Percentiles rank a stretch among this genome's conserved stretches.
phyloP scores from a whole-genome alignment of 108 stramenopile genomes.

The Cyclotella sp. region DNA sequence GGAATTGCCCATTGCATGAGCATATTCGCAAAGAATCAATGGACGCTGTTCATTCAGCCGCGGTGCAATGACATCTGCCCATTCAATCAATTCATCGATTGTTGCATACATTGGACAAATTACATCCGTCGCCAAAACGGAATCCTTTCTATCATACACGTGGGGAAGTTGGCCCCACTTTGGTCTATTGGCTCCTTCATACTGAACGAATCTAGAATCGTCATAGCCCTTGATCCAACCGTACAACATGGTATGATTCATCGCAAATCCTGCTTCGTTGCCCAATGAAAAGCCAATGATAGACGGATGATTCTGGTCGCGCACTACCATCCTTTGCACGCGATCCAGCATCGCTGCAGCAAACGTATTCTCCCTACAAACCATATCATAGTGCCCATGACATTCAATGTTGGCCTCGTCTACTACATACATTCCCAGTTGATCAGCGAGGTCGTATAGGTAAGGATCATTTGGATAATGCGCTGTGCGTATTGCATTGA shows the following conservation, averaged over 20 bases:
- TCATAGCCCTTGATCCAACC: slow-evolving; percentile 70
- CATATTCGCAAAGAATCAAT: slow-evolving; percentile 90
- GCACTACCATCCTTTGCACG: slow-evolving; percentile 81
- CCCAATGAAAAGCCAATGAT: slow-evolving; percentile 93
- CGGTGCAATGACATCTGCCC: slow-evolving; percentile 56
- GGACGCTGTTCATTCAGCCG: slow-evolving; percentile 75
- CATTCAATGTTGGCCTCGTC: slow-evolving; percentile 99
- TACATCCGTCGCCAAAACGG: slow-evolving; percentile 87
- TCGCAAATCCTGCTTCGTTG: slow-evolving; percentile 92
- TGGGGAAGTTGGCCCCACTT: slow-evolving; percentile 39
- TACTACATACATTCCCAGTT: slow-evolving; percentile 91
- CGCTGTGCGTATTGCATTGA: slow-evolving; percentile 94
- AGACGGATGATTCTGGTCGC: slow-evolving; percentile 92
- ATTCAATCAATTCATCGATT: slow-evolving; percentile 57
- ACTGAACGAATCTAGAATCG: slow-evolving; percentile 75
- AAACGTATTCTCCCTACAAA: slow-evolving; percentile 79
- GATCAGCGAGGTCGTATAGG: slow-evolving; percentile 93
- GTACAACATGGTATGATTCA: slow-evolving; percentile 62
- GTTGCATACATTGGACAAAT: slow-evolving; percentile 96
- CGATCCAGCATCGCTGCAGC: slow-evolving; percentile 62
- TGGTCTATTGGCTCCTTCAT: slow-evolving; percentile 65
- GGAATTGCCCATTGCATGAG: slow-evolving; percentile 97
- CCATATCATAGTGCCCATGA: slow-evolving; percentile 87
- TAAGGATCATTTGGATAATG: slow-evolving; percentile 94
- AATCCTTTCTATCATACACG: slow-evolving; percentile 58